phyloP scores from a whole-genome alignment of 2,329 filamentous ascomycete species.

The Sporothrix pallida region DNA sequence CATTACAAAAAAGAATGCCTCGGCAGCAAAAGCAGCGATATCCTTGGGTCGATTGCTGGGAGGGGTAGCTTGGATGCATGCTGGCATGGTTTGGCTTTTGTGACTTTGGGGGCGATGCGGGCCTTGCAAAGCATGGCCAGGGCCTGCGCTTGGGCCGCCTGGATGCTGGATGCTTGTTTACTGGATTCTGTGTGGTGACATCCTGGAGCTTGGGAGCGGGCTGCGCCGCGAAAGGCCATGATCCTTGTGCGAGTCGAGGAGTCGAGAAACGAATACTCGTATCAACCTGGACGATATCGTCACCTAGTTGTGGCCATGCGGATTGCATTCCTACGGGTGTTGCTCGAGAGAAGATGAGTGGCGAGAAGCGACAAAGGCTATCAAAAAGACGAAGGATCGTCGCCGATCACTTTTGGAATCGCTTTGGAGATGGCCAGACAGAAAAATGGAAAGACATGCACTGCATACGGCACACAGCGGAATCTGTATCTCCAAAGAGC shows the following conservation, averaged over 20 bases:
- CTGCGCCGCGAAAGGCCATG: background rate
- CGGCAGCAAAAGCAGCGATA: slow-evolving; percentile 13
- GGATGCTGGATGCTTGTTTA: background rate
- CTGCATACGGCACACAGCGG: background rate
- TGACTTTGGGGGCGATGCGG: background rate
- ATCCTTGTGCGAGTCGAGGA: background rate
- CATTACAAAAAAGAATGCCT: background rate
- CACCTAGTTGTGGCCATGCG: background rate
- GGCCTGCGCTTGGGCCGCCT: slow-evolving; percentile 3
- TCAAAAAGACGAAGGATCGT: slow-evolving; percentile 36
- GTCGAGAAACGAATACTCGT: background rate
- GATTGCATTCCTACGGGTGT: slow-evolving; percentile 17
- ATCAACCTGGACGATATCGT: background rate
- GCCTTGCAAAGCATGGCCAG: background rate
- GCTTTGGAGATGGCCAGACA: background rate
- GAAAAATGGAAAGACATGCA: background rate
- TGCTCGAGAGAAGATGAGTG: background rate
- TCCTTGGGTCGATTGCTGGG: background rate
- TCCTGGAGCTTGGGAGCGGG: background rate
- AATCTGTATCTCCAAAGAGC: background rate
- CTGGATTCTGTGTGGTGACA: too few relatives aligned
- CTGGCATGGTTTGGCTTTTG: background rate
- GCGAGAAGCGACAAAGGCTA: background rate
- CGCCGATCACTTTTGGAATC: slow-evolving; percentile 2
- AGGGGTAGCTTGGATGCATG: background rate